Percentiles rank a stretch among this genome's conserved stretches.
Conservation (phyloP, 306 rosid species). For the Canavalia gladiata region DNA sequence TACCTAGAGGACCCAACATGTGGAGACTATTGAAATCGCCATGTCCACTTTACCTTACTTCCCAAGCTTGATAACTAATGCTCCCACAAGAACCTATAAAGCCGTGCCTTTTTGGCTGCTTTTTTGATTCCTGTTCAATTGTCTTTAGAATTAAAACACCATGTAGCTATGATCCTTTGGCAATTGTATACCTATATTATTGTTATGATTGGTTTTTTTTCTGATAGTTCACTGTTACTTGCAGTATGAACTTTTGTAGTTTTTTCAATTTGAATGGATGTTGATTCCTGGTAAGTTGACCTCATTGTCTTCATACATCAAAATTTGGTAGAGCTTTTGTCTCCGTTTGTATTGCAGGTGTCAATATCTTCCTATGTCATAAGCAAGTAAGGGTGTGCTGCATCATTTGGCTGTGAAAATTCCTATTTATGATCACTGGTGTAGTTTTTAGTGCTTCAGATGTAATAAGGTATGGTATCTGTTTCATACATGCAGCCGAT, state of each 20-base stretch:
- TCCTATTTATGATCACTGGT: neutral
- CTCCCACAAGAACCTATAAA: constrained; percentile 76
- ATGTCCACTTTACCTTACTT: constrained; percentile 74
- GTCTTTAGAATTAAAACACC: constrained; percentile 60
- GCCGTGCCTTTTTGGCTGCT: constrained; percentile 61
- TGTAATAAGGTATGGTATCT: constrained; percentile 39
- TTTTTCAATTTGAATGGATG: constrained; percentile 47
- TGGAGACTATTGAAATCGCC: constrained; percentile 69
- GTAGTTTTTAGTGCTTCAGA: constrained; percentile 23
- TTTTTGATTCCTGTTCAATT: constrained; percentile 61
- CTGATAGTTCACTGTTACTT: constrained; percentile 27
- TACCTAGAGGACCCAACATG: constrained; percentile 80
- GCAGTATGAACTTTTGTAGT: constrained; percentile 52
- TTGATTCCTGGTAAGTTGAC: constrained; percentile 46
- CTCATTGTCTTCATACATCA: constrained; percentile 8
- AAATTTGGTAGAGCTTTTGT: constrained; percentile 48
- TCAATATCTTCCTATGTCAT: constrained; percentile 35
- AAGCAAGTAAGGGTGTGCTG: constrained; percentile 19
- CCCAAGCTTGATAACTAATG: constrained; percentile 76
- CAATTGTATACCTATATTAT: constrained; percentile 56
- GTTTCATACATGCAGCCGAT: constrained; percentile 28
- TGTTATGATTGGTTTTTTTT: constrained; percentile 40
- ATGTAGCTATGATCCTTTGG: constrained; percentile 58
- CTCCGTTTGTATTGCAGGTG: constrained; percentile 59
- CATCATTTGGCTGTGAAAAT: constrained; percentile 27